Conservation (phyloP, 1,284 basidiomycete genomes). For the Agroathelia rolfsii region DNA sequence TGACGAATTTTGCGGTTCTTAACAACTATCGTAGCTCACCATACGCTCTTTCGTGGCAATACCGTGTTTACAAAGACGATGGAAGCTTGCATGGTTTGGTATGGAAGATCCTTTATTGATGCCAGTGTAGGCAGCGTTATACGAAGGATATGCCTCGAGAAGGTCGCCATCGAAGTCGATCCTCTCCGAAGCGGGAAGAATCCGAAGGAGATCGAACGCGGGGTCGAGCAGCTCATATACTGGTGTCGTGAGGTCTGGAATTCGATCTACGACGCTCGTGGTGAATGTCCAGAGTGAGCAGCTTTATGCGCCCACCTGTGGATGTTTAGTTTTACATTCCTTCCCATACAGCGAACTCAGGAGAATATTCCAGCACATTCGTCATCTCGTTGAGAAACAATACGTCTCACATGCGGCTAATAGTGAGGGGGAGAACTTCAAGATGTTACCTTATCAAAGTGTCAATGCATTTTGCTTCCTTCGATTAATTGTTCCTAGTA, state of each 20-base stretch:
- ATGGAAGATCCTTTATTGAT: constrained; percentile 69
- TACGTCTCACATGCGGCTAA: constrained; percentile 36
- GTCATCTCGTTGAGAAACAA: constrained; percentile 57
- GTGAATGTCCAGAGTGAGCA: constrained; percentile 66
- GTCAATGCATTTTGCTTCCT: constrained; percentile 82
- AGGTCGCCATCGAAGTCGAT: constrained; percentile 71
- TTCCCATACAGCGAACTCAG: constrained; percentile 56
- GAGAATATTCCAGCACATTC: constrained; percentile 59
- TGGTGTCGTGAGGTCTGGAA: constrained; percentile 77
- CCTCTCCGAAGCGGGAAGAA: constrained; percentile 51
- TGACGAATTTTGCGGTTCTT: constrained; percentile 7
- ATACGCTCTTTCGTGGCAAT: constrained; percentile 71
- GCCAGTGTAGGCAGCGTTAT: constrained; percentile 62
- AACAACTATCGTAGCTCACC: constrained; percentile 36
- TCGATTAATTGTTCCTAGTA: constrained; percentile 74
- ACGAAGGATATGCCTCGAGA: constrained; percentile 58
- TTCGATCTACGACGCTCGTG: constrained; percentile 62
- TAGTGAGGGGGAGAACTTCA: constrained; percentile 32
- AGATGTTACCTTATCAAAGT: constrained; percentile 64
- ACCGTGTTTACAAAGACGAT: constrained; percentile 73
- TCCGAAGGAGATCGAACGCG: constrained; percentile 51
- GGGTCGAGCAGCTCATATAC: constrained; percentile 57
- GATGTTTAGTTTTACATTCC: constrained; percentile 10
- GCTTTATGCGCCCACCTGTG: constrained; percentile 2
- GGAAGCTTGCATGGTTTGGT: constrained; percentile 67